Conservation (phyloP, 306 rosid genomes). For the Cotoneaster glaucophyllus region DNA sequence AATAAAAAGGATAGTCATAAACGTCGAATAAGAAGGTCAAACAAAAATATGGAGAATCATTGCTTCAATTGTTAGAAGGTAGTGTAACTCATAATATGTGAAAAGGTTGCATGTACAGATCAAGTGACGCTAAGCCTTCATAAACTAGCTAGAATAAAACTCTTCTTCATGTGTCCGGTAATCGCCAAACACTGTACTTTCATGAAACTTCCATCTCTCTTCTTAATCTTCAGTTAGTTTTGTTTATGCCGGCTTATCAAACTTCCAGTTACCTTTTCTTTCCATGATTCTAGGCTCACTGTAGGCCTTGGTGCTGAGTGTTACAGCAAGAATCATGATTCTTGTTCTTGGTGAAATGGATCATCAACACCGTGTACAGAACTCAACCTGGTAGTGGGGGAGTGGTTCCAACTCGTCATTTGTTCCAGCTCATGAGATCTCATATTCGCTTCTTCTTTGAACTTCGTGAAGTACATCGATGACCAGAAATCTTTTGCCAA, state of each 20-base stretch:
- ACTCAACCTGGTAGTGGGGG: constrained; percentile 88
- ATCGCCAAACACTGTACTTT: background rate
- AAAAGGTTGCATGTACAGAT: background rate
- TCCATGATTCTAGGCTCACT: background rate
- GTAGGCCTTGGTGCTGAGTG: constrained; percentile 20
- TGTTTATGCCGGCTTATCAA: background rate
- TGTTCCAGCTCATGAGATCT: constrained; percentile 57
- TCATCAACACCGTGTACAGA: constrained; percentile 73
- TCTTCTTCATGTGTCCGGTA: background rate
- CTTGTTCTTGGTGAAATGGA: constrained; percentile 88
- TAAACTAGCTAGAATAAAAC: background rate
- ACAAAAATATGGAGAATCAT: background rate
- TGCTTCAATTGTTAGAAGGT: background rate
- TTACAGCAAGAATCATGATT: constrained; percentile 41
- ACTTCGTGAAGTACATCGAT: constrained; percentile 72
- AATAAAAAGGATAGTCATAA: too few relatives aligned
- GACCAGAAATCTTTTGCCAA: constrained; percentile 87
- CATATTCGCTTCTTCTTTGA: constrained; percentile 60
- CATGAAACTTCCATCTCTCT: background rate
- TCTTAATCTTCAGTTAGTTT: background rate
- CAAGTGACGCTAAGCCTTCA: background rate
- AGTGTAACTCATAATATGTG: background rate
- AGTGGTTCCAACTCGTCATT: constrained; percentile 61
- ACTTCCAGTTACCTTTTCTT: background rate
- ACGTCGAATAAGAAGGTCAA: too few relatives aligned